Evolutionary conservation across 2,329 filamentous ascomycete species (phyloP).

Genomic region (Monilinia laxa): DNA sequence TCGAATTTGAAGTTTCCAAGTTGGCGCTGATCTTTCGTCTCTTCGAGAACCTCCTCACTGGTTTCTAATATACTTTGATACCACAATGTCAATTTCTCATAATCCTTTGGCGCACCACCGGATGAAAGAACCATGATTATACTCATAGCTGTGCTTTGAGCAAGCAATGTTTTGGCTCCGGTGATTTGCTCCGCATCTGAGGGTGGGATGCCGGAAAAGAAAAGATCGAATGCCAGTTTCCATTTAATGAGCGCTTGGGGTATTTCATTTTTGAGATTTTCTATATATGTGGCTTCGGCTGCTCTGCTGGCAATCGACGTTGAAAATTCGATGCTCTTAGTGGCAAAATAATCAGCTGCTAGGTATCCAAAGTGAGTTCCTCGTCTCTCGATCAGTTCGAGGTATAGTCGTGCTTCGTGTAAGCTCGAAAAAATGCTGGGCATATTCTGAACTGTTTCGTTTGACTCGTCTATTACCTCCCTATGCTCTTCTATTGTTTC

Average conservation of each 20-base stretch:
- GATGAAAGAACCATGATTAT: neutral
- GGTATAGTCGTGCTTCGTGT: slow-evolving; percentile 24
- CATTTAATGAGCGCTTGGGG: slow-evolving; percentile 1
- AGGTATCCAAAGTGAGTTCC: slow-evolving; percentile 26
- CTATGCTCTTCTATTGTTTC: slow-evolving; percentile 18
- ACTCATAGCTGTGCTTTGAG: slow-evolving; percentile 8
- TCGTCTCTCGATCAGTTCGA: slow-evolving; percentile 28
- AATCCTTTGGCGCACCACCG: neutral
- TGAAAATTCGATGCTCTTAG: neutral
- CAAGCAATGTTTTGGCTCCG: neutral
- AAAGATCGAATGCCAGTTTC: neutral
- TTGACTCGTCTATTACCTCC: slow-evolving; percentile 23
- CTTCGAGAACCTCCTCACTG: neutral
- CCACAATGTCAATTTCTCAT: neutral
- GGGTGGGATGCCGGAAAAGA: neutral
- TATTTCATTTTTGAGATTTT: neutral
- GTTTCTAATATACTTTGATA: slow-evolving; percentile 7
- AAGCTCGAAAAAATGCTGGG: slow-evolving; percentile 19
- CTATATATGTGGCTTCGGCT: neutral
- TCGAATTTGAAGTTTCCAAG: slow-evolving; percentile 18
- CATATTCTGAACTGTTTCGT: slow-evolving; percentile 22
- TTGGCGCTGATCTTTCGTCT: slow-evolving; percentile 10
- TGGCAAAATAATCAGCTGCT: neutral
- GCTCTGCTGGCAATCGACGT: neutral
- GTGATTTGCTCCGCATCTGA: neutral